These are phyloP conservation scores for Nymphaea thermarum DNA, from an alignment of 164 flowering plant species.

Conservation along the genomic window DNA sequence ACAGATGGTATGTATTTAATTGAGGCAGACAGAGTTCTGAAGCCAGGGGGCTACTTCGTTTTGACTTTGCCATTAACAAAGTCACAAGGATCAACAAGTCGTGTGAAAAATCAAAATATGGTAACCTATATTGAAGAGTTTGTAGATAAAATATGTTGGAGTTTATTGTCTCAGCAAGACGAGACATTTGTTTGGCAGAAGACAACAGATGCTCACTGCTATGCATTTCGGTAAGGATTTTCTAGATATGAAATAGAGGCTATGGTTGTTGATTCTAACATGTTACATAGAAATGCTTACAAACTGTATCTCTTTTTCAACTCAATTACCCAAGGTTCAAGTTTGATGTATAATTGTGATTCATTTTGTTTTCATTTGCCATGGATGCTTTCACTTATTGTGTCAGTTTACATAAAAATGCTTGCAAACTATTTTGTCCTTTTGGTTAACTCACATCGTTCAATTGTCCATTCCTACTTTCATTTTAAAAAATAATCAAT, in stretches of 20 bases:
- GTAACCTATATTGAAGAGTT: constrained; percentile 49
- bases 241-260: not conserved
- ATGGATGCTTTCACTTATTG: no score
- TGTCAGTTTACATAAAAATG: no score
- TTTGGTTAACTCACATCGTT: no score
- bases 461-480: no score
- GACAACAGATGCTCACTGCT: constrained; percentile 60
- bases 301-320: no score
- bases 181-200: constrained; percentile 97
- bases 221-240: constrained; percentile 57
- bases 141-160: constrained; percentile 74
- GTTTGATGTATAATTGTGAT: not conserved
- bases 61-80: constrained; percentile 55
- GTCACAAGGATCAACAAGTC: constrained; percentile 30
- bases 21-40: constrained; percentile 84
- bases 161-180: constrained; percentile 75
- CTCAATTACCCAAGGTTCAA: not conserved
- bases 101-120: constrained; percentile 32
- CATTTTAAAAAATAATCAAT: no score
- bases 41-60: constrained; percentile 96
- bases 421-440: no score
- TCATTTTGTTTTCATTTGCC: not conserved
- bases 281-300: not conserved
- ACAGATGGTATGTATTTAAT: constrained; percentile 77
- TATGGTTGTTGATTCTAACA: not conserved